Conservation (phyloP, 169 alveolate genomes). For the Plasmodium yoelii region DNA sequence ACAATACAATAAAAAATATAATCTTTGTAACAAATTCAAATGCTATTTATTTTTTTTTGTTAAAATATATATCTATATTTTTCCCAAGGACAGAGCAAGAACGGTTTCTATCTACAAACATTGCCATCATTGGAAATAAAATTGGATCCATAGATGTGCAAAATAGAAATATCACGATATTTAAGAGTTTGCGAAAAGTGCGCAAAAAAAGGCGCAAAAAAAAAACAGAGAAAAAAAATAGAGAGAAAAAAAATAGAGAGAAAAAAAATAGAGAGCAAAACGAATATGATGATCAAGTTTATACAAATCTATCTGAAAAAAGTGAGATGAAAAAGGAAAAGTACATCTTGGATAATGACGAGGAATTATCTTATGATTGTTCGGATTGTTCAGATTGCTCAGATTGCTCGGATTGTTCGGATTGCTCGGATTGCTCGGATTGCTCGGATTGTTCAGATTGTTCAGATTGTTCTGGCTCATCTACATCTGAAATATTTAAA, state of each 20-base stretch:
- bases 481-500: conserved; percentile 34
- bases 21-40: conserved; percentile 45
- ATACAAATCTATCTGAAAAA: not conserved
- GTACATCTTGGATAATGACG: not conserved
- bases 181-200: conserved; percentile 25
- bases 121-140: conserved; percentile 47
- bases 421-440: no score
- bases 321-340: not conserved
- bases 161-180: conserved; percentile 35
- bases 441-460: no score
- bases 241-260: not conserved
- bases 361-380: not conserved
- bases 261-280: no score
- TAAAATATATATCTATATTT: conserved; percentile 38
- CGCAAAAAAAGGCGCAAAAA: conserved; percentile 4
- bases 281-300: not conserved
- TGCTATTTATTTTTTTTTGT: conserved; percentile 20
- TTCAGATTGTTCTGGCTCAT: no score
- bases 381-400: no score
- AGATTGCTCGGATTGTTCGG: no score
- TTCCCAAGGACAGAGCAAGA: conserved; percentile 44
- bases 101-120: conserved; percentile 22
- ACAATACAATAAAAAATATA: conserved; percentile 15
- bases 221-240: not conserved
- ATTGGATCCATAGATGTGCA: conserved; percentile 45